Evolutionary conservation across 176 grass and related monocot species (phyloP), one percentile per base, ranked within the genome.

Genomic region (Avena atlantica): DNA sequence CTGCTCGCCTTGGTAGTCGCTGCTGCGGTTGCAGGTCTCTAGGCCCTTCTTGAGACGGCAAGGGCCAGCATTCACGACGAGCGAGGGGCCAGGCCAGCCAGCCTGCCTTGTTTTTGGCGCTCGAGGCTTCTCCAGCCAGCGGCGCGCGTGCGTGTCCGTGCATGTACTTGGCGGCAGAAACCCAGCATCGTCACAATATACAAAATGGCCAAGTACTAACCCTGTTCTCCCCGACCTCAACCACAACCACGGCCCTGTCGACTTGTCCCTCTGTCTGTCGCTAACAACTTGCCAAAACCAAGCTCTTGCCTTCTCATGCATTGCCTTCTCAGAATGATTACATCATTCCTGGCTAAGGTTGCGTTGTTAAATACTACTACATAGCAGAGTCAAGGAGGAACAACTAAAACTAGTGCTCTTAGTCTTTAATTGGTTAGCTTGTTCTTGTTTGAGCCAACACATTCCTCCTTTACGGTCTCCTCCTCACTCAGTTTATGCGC

Each of bases 171-270:
- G 5, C 78, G 31, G 17, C 81, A 72, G 4, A 16, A 11, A 21
- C 78, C 40, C 57, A 63, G 64, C 84, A 83, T 34, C 74, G 83
- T 78, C 19, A 31, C 74, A 84, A 88, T 91, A 88, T 87, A 87
- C 75, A 74, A 77, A 56, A 15, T 29, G 74, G 15, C 1, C 25
- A 20, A 87, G 29, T 59, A 23, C 74, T 68, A 56, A 5, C 27
- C 61, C 78, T 82, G 77, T 20, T 56, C 77, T 81, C 83, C 70
- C 76, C 4, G 52, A 56, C 13, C 83, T 68, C 66, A 60, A 59
- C 67, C 79, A 68, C 66, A 60, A 59, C 67, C 79, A 76, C 52
- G 70, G 59, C 83, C 5, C 68, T 84, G 85, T 84, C 85, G 75
- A 1, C n/a, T n/a, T 88, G 81, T 87, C 89, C 53, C 74, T 79